Evolutionary conservation across 179 eudicot genomes (phyloP).

Genomic region (Vitellaria paradoxa): DNA sequence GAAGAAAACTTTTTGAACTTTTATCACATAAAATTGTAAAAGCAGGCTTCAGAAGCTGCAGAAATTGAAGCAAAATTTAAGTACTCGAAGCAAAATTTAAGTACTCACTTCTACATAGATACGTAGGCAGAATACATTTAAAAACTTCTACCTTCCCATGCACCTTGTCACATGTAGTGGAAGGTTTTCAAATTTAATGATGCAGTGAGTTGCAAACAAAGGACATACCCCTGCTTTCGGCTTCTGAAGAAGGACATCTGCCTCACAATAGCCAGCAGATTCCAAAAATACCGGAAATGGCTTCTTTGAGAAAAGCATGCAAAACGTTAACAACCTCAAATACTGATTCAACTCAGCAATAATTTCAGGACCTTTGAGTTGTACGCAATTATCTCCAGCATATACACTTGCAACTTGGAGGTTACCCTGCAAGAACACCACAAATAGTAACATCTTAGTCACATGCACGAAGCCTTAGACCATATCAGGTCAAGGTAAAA

Average conservation of each 20-base stretch:
- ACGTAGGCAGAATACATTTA: background rate
- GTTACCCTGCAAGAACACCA: conserved; percentile 58
- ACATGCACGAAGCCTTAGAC: conserved; percentile 8
- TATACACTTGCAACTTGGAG: conserved; percentile 77
- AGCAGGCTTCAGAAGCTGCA: conserved; percentile 96
- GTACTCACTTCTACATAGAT: too few relatives aligned
- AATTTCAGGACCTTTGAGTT: conserved; percentile 67
- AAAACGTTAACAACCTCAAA: conserved; percentile 62
- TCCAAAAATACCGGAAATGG: conserved; percentile 92
- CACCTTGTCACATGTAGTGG: background rate
- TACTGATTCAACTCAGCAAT: conserved; percentile 59
- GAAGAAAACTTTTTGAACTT: conserved; percentile 68
- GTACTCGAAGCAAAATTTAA: background rate
- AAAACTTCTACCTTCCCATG: background rate
- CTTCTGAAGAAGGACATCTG: conserved; percentile 87
- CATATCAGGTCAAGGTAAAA: background rate
- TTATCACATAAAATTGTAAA: conserved; percentile 82
- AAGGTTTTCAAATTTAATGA: conserved; percentile 1
- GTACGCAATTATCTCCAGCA: conserved; percentile 71
- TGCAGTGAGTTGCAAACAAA: background rate
- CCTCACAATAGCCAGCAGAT: conserved; percentile 70
- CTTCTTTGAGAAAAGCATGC: conserved; percentile 92
- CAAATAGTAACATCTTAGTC: background rate
- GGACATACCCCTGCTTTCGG: conserved; percentile 92
- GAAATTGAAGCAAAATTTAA: background rate